phyloP scores from a whole-genome alignment of 805 yeast genomes.

The Torulaspora indica region DNA sequence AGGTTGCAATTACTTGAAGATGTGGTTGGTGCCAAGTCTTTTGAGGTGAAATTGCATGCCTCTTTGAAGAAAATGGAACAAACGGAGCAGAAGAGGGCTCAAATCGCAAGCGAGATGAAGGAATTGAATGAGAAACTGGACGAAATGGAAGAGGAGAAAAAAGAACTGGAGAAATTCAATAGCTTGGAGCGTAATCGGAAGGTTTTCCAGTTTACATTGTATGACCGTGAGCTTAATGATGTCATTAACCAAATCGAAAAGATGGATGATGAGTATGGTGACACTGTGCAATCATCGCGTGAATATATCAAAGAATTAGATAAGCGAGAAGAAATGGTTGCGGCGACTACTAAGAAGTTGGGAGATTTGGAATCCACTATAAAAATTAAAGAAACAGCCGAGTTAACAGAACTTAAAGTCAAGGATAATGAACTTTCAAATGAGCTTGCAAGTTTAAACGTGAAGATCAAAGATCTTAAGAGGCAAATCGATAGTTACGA shows the following conservation, averaged over 20 bases:
- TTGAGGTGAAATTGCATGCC: constrained; percentile 74
- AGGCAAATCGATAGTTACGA: constrained; percentile 34
- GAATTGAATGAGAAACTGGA: constrained; percentile 66
- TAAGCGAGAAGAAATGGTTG: constrained; percentile 52
- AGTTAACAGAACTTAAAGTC: constrained; percentile 48
- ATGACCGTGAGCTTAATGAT: constrained; percentile 68
- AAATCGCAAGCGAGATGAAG: constrained; percentile 66
- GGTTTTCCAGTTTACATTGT: constrained; percentile 65
- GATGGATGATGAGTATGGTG: constrained; percentile 54
- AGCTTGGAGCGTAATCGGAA: constrained; percentile 62
- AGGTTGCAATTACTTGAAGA: constrained; percentile 76
- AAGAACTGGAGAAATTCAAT: constrained; percentile 68
- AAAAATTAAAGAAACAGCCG: constrained; percentile 49
- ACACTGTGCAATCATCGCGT: constrained; percentile 49
- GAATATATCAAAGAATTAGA: constrained; percentile 52
- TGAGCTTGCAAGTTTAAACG: constrained; percentile 46
- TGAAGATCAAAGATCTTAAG: constrained; percentile 43
- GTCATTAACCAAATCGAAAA: constrained; percentile 55
- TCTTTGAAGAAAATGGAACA: constrained; percentile 74
- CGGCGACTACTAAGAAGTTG: constrained; percentile 44
- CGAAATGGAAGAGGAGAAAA: constrained; percentile 77
- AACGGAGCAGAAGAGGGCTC: constrained; percentile 61
- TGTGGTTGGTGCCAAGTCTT: constrained; percentile 91
- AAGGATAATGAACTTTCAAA: constrained; percentile 48
- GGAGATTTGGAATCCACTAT: constrained; percentile 44